Evolutionary conservation across 1,284 basidiomycete species (phyloP).

Genomic region (Ustanciosporium gigantosporum): DNA sequence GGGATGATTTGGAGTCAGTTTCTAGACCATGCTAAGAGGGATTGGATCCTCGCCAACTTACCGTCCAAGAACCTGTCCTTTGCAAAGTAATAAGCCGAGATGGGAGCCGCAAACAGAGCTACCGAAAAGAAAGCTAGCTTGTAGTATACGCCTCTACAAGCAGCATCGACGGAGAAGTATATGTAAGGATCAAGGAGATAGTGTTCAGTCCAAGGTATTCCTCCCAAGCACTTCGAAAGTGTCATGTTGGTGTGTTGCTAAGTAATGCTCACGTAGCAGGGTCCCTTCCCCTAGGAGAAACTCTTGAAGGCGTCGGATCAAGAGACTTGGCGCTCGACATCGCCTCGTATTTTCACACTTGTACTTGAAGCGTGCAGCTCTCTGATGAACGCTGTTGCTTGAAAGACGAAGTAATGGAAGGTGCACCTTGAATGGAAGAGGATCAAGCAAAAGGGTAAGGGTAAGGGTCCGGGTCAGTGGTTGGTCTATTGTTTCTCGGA

Average conservation of each 20-base stretch:
- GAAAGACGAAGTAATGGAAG: too few relatives aligned
- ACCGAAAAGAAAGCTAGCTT: slow-evolving; percentile 56
- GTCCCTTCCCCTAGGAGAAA: slow-evolving; percentile 40
- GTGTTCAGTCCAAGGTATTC: too few relatives aligned
- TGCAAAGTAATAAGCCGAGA: slow-evolving; percentile 51
- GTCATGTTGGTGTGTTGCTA: too few relatives aligned
- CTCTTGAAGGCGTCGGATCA: slow-evolving; percentile 37
- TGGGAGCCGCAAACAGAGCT: slow-evolving; percentile 52
- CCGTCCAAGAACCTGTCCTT: slow-evolving; percentile 48
- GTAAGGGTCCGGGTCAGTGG: too few relatives aligned
- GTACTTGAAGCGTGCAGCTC: background rate
- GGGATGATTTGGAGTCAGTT: background rate
- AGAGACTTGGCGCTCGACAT: slow-evolving; percentile 36
- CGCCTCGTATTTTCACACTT: background rate
- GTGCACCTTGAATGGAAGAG: too few relatives aligned
- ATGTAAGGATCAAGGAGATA: background rate
- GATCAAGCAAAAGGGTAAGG: too few relatives aligned
- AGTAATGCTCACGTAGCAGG: slow-evolving; percentile 20
- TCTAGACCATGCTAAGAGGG: background rate
- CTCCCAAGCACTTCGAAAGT: too few relatives aligned
- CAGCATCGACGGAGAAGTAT: background rate
- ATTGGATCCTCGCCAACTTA: slow-evolving; percentile 17
- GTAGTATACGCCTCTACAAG: slow-evolving; percentile 45
- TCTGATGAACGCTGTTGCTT: too few relatives aligned
- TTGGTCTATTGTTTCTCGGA: too few relatives aligned